These are phyloP conservation scores for Backusella psychrophila DNA, from an alignment of 192 early-diverging fungal species.

Conservation along the genomic window DNA sequence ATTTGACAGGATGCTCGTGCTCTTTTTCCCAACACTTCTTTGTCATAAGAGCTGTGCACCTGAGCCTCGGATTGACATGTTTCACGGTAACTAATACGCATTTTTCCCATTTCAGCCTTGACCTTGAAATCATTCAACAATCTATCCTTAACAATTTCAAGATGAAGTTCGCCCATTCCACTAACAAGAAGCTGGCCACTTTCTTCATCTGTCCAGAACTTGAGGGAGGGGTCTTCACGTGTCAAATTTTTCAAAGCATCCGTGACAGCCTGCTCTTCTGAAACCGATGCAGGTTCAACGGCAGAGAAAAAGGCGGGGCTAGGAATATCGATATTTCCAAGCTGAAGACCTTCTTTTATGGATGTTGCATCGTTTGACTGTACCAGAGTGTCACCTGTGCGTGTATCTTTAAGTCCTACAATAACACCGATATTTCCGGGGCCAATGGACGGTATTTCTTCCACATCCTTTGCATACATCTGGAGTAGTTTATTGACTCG, in stretches of 20 bases:
- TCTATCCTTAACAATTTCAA: slow-evolving; percentile 88
- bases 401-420: slow-evolving; percentile 77
- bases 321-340: slow-evolving; percentile 80
- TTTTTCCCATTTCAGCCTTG: slow-evolving; percentile 77
- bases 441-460: slow-evolving; percentile 71
- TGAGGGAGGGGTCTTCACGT: slow-evolving; percentile 88
- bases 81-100: slow-evolving; percentile 89
- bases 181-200: slow-evolving; percentile 86
- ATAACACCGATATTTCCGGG: slow-evolving; percentile 87
- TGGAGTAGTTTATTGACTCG: slow-evolving; percentile 80
- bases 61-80: slow-evolving; percentile 45
- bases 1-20: slow-evolving; percentile 57
- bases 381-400: slow-evolving; percentile 84
- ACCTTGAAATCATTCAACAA: slow-evolving; percentile 77
- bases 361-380: slow-evolving; percentile 49
- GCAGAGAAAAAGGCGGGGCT: slow-evolving; percentile 84
- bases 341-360: slow-evolving; percentile 43
- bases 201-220: slow-evolving; percentile 69
- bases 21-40: slow-evolving; percentile 69
- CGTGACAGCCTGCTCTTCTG: slow-evolving; percentile 72
- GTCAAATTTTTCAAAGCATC: slow-evolving; percentile 70
- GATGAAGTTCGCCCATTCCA: slow-evolving; percentile 95
- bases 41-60: slow-evolving; percentile 55
- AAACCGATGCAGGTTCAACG: slow-evolving; percentile 71
- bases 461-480: slow-evolving; percentile 89